Conservation (phyloP, 2,329 filamentous ascomycete genomes). For the Trichoderma gracile region DNA sequence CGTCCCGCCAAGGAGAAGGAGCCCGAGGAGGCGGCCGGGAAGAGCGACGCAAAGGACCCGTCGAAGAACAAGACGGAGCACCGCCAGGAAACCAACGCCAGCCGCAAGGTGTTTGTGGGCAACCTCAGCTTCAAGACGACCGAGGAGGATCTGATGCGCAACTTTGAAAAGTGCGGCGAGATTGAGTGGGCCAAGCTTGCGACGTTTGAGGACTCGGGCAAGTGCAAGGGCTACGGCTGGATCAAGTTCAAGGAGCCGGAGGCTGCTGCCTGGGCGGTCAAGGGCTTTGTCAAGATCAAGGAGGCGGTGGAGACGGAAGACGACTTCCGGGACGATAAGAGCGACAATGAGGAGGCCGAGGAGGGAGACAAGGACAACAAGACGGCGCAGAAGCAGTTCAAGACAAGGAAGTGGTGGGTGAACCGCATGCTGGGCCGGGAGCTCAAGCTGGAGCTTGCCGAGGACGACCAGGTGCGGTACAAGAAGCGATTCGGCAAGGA, state of each 20-base stretch:
- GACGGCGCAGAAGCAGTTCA: conserved; percentile 53
- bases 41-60: conserved; percentile 35
- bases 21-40: conserved; percentile 34
- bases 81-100: conserved; percentile 56
- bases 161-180: conserved; percentile 83
- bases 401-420: conserved; percentile 76
- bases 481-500: conserved; percentile 91
- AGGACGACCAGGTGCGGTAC: conserved; percentile 85
- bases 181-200: conserved; percentile 84
- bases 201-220: conserved; percentile 93
- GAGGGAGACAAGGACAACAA: conserved; percentile 42
- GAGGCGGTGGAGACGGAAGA: conserved; percentile 64
- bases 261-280: conserved; percentile 68
- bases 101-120: conserved; percentile 86
- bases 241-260: conserved; percentile 82
- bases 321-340: conserved; percentile 56
- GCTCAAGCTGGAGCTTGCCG: conserved; percentile 88
- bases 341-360: conserved; percentile 39
- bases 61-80: conserved; percentile 38
- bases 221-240: conserved; percentile 98
- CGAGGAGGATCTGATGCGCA: conserved; percentile 75
- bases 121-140: conserved; percentile 83
- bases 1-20: conserved; percentile 67
- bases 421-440: conserved; percentile 78
- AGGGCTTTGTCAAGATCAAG: conserved; percentile 74